Conservation (phyloP, 2,329 filamentous ascomycete species). For the Corynespora cassiicola region DNA sequence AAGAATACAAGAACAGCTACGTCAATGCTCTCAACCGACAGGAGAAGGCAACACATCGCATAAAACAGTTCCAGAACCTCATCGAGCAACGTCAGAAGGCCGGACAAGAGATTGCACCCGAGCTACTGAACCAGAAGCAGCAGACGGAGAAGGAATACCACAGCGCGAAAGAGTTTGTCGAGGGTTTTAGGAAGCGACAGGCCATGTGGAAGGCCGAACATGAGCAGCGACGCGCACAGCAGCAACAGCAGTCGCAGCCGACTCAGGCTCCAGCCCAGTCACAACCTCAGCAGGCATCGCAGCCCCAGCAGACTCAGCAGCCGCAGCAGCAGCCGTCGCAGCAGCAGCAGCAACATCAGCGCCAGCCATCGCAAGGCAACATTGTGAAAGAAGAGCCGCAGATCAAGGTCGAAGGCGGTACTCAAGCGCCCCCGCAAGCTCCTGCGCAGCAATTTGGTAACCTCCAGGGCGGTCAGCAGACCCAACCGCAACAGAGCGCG, state of each 20-base stretch:
- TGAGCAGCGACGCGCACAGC: slow-evolving; percentile 38
- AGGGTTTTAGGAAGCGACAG: slow-evolving; percentile 44
- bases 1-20: slow-evolving; percentile 44
- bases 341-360: slow-evolving; percentile 32
- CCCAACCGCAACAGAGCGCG: slow-evolving; percentile 14
- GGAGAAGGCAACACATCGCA: slow-evolving; percentile 30
- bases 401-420: slow-evolving; percentile 45
- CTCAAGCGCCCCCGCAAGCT: slow-evolving; percentile 27
- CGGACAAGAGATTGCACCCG: slow-evolving; percentile 41
- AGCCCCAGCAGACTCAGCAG: slow-evolving; percentile 29
- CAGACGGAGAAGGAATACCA: slow-evolving; percentile 38
- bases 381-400: slow-evolving; percentile 43
- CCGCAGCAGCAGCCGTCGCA: slow-evolving; percentile 25
- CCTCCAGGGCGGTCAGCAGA: slow-evolving; percentile 27
- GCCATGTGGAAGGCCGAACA: slow-evolving; percentile 38
- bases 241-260: slow-evolving; percentile 35
- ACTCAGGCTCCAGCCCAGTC: slow-evolving; percentile 17
- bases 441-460: slow-evolving; percentile 32
- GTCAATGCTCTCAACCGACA: slow-evolving; percentile 41
- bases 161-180: slow-evolving; percentile 36
- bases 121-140: slow-evolving; percentile 32
- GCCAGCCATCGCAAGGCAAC: slow-evolving; percentile 34
- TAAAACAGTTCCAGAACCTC: slow-evolving; percentile 31
- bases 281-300: slow-evolving; percentile 26
- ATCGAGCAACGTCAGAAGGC: slow-evolving; percentile 38